A percentile compares a stretch with the other conserved stretches of the same genome.
These are phyloP conservation scores for Saccharomycopsis babjevae DNA, from an alignment of 805 yeast genomes.

Conservation along the genomic window DNA sequence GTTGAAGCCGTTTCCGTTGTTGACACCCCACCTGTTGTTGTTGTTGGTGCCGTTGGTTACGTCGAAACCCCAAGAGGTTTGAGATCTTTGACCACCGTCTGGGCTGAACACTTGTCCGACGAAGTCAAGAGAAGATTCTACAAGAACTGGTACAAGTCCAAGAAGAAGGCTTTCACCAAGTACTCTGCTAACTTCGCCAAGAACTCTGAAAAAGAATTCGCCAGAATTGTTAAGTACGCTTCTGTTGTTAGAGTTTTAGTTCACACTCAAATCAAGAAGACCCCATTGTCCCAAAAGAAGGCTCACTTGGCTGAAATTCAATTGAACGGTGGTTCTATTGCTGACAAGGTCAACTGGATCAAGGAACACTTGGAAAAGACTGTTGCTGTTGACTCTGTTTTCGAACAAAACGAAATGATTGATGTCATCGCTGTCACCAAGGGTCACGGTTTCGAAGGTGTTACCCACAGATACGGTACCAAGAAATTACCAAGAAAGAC, in stretches of 20 bases:
- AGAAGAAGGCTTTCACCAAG: constrained; percentile 99
- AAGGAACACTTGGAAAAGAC: constrained; percentile 98
- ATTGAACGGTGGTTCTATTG: constrained; percentile 97
- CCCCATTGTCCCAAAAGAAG: constrained; percentile 98
- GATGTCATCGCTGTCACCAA: constrained; percentile 99
- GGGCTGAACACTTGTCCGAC: constrained; percentile 99
- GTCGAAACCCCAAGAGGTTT: constrained; percentile 99
- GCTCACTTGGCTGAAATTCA: constrained; percentile 99
- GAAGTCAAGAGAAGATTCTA: constrained; percentile 99
- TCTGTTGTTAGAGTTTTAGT: constrained; percentile 97
- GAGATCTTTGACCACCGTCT: constrained; percentile 98
- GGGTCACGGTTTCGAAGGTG: constrained; percentile 99
- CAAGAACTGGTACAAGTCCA: constrained; percentile 99
- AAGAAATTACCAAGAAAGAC: constrained; percentile 99
- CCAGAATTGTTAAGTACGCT: constrained; percentile 97
- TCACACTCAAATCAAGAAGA: constrained; percentile 99
- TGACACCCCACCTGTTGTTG: constrained; percentile 98
- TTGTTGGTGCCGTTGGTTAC: constrained; percentile 99
- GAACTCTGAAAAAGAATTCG: constrained; percentile 91
- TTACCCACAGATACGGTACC: constrained; percentile 99
- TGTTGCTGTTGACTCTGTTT: constrained; percentile 88
- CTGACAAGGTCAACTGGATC: constrained; percentile 98
- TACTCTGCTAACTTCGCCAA: constrained; percentile 97
- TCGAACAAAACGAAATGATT: constrained; percentile 97
- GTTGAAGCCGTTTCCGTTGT: constrained; percentile 99